phyloP scores from a whole-genome alignment of 371 early-diverging fungal species.

The Mucor mucedo region DNA sequence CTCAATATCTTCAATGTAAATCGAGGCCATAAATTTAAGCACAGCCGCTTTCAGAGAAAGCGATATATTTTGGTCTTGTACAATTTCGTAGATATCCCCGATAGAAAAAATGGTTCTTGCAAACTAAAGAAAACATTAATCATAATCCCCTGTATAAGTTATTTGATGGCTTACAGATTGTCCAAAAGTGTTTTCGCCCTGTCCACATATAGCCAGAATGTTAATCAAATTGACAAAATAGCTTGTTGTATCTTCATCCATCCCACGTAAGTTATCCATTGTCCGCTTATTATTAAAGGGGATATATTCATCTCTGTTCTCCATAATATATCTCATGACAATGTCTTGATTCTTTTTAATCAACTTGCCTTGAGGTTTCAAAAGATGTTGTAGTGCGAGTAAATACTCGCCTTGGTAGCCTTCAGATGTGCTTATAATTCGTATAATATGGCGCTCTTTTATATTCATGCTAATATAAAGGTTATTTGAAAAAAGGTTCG shows the following conservation, averaged over 20 bases:
- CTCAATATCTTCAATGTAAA: conserved; percentile 46
- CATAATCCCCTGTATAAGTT: neutral
- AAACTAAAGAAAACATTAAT: conserved; percentile 16
- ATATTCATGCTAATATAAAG: conserved; percentile 44
- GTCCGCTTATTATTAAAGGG: conserved; percentile 31
- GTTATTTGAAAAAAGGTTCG: conserved; percentile 40
- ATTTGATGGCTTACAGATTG: conserved; percentile 33
- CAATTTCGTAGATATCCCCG: conserved; percentile 27
- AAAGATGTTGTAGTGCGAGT: conserved; percentile 37
- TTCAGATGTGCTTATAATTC: conserved; percentile 47
- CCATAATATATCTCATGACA: conserved; percentile 50
- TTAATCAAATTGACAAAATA: conserved; percentile 51
- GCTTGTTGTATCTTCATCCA: conserved; percentile 25
- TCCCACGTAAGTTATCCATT: conserved; percentile 14
- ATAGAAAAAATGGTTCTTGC: conserved; percentile 43
- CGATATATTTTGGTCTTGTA: conserved; percentile 17
- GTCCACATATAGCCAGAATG: conserved; percentile 51
- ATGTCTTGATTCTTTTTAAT: conserved; percentile 53
- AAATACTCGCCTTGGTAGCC: conserved; percentile 48
- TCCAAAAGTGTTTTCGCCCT: conserved; percentile 57
- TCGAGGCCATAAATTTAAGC: conserved; percentile 37
- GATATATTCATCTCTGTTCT: conserved; percentile 43
- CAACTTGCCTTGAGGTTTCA: conserved; percentile 53
- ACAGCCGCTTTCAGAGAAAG: conserved; percentile 29
- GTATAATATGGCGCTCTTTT: conserved; percentile 43